Evolutionary conservation across 2,329 filamentous ascomycete genomes (phyloP).

Genomic region (Verticillium nonalfalfae): DNA sequence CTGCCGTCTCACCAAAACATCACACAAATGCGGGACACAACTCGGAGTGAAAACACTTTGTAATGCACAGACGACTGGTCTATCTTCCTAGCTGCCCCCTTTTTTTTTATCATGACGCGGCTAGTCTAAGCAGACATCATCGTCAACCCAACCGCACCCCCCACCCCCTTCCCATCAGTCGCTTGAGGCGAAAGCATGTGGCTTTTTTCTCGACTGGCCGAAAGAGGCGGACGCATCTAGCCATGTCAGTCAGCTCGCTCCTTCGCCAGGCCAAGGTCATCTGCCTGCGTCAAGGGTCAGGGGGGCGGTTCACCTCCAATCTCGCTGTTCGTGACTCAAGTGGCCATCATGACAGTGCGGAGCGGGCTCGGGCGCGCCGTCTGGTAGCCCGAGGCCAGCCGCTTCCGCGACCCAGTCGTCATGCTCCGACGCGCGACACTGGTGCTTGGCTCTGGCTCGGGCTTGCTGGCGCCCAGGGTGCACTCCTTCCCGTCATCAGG

Average conservation of each 20-base stretch:
- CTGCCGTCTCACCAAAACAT: not conserved
- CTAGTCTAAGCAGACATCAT: not conserved
- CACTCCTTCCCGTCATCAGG: conserved; percentile 23
- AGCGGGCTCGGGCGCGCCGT: conserved; percentile 60
- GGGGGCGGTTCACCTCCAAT: conserved; percentile 7
- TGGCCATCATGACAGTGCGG: conserved; percentile 60
- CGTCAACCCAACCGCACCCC: not conserved
- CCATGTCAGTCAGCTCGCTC: not conserved
- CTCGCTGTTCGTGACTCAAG: conserved; percentile 35
- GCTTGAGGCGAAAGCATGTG: not conserved
- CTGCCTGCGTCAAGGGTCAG: too few species aligned
- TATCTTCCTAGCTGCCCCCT: not conserved
- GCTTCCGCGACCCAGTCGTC: conserved; percentile 37
- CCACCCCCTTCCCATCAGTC: not conserved
- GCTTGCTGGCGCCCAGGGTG: conserved; percentile 11
- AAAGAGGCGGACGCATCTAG: not conserved
- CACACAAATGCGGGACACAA: not conserved
- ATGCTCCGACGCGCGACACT: conserved; percentile 37
- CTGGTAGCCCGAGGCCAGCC: conserved; percentile 38
- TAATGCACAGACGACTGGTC: not conserved
- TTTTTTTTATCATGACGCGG: not conserved
- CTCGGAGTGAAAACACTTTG: not conserved
- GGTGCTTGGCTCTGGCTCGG: conserved; percentile 31
- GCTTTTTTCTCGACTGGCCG: not conserved
- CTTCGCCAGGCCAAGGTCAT: too few species aligned